Base-by-base conservation (phyloP, 306 rosid species). In the Pyrus bretschneideri region DNA sequence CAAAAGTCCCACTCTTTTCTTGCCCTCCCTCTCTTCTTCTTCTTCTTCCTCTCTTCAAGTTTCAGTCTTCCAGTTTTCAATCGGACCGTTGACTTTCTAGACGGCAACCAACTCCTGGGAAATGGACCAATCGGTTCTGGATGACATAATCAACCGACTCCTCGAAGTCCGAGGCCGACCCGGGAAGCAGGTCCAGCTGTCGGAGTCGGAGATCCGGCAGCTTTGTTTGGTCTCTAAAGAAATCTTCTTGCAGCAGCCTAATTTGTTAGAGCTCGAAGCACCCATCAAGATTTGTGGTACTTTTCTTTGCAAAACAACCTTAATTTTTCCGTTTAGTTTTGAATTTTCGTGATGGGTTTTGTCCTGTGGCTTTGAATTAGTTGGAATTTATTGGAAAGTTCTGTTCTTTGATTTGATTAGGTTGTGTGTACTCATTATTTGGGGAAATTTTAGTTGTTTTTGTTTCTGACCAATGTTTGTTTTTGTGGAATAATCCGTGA, bases 271-370 rank as follows among this genome's bases (percentile, higher is more conserved):
- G 77, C 94, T 93, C 59, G 89, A 91, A 79, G 96, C 97, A 18
- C 98, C 98, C 80, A 91, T 93, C 76, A 93, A 93, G 87, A 93
- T 93, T 87, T 91, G 97, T 65, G 97, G 98, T 93, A 81, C 57
- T 81, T 57, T 61, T 68, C 63, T 55, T 14, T 4, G 19, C 64
- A 14, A 65, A 23, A 55, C 59, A 78, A 29, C 79, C 73, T 64
- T 2, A n/a, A 19, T 59, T 52, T 67, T 44, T n/a, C 4, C 15
- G 40, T 19, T 65, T 70, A 11, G 4, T 49, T 22, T 71, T 55
- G 46, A 21, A 55, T 10, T n/a, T 27, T 65, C 0, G 15, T 49
- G 1, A 15, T 52, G 51, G 30, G 42, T 11, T 49, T 59, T 19
- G 40, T 58, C 19, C 23, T 6, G 29, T 59, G 74, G 49, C 23